Conservation (phyloP, 495 filamentous ascomycete species). For the Articulospora tetracladia region DNA sequence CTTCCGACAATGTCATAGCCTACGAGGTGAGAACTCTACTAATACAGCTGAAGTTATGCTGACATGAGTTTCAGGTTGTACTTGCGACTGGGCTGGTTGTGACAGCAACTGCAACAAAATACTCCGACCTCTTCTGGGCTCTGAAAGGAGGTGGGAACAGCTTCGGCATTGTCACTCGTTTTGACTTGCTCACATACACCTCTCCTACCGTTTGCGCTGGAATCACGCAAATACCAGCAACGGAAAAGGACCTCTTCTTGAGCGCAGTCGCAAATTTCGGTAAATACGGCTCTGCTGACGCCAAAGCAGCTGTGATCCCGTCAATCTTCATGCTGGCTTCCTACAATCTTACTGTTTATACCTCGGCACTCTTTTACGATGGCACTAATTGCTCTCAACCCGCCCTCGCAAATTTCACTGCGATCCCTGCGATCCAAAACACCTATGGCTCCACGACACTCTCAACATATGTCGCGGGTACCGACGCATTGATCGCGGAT, state of each 20-base stretch:
- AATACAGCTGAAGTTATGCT: neutral
- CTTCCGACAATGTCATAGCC: conserved; percentile 39
- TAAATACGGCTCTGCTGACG: conserved; percentile 4
- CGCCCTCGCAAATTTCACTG: conserved; percentile 8
- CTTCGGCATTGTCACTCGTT: conserved; percentile 53
- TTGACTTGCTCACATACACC: conserved; percentile 38
- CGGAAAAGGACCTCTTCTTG: conserved; percentile 5
- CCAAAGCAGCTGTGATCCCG: conserved; percentile 11
- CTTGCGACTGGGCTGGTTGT: conserved; percentile 44
- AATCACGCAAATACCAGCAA: conserved; percentile 13
- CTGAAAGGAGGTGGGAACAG: conserved; percentile 44
- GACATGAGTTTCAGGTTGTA: conserved; percentile 36
- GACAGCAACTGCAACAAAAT: conserved; percentile 36
- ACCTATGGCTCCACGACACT: conserved; percentile 9
- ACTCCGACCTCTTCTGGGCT: conserved; percentile 48
- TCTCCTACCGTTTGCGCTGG: conserved; percentile 9
- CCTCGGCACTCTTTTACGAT: conserved; percentile 36
- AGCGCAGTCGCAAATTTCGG: conserved; percentile 10
- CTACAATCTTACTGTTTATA: conserved; percentile 22
- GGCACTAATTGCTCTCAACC: conserved; percentile 41
- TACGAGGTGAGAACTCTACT: conserved; percentile 21
- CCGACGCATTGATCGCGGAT: conserved; percentile 9
- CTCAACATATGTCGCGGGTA: conserved; percentile 6
- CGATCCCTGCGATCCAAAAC: conserved; percentile 9
- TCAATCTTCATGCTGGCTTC: conserved; percentile 15